phyloP scores from a whole-genome alignment of 352 stramenopile genomes.

The Phytopythium boreale region DNA sequence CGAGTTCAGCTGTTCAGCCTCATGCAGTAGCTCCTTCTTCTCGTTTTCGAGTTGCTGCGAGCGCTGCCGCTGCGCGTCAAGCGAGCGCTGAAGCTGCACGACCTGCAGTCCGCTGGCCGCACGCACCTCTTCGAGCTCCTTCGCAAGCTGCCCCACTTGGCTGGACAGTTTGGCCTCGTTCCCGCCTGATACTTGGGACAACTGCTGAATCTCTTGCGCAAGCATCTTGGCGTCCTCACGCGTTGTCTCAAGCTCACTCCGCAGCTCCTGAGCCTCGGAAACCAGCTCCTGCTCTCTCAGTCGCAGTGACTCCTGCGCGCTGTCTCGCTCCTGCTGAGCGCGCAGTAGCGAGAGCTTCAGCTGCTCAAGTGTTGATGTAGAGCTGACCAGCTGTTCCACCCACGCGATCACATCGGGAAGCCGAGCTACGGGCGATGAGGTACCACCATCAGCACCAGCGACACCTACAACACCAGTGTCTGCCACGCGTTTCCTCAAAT shows the following conservation, averaged over 20 bases:
- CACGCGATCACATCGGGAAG: slow-evolving; percentile 17
- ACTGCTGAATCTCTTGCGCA: slow-evolving; percentile 46
- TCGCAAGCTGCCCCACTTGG: slow-evolving; percentile 42
- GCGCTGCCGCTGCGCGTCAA: slow-evolving; percentile 45
- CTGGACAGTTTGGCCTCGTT: slow-evolving; percentile 36
- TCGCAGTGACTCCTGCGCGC: slow-evolving; percentile 20
- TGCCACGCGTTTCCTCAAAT: neutral
- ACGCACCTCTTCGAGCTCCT: slow-evolving; percentile 48
- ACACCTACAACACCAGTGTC: neutral
- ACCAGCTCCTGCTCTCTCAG: slow-evolving; percentile 29
- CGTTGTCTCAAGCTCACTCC: slow-evolving; percentile 36
- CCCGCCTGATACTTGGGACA: slow-evolving; percentile 34
- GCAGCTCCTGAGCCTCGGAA: slow-evolving; percentile 10
- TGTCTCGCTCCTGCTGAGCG: slow-evolving; percentile 46
- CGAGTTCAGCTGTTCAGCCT: slow-evolving; percentile 58
- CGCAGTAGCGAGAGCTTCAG: slow-evolving; percentile 46
- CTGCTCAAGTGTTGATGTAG: slow-evolving; percentile 26
- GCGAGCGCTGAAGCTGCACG: slow-evolving; percentile 54
- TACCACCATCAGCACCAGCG: neutral
- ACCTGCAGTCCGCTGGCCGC: slow-evolving; percentile 31
- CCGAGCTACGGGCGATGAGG: neutral
- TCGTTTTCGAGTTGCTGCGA: slow-evolving; percentile 50
- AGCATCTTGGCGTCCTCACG: slow-evolving; percentile 42
- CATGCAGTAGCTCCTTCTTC: slow-evolving; percentile 62
- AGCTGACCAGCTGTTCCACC: slow-evolving; percentile 20